Evolutionary conservation across 106 monocot species (phyloP).

Genomic region (Narthecium ossifragum): DNA sequence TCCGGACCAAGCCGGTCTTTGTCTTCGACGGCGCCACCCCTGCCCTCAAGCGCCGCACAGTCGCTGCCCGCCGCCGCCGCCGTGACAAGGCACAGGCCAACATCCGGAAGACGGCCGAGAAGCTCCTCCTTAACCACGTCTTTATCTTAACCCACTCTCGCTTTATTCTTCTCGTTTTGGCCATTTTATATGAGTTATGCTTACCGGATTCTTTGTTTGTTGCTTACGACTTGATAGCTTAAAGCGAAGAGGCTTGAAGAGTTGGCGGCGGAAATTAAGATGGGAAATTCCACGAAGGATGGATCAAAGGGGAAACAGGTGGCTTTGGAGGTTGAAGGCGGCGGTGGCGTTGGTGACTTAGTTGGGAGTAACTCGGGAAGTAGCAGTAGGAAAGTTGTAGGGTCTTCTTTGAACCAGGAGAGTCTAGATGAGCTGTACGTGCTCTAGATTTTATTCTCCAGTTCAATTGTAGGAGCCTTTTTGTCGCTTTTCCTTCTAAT

Average conservation of each 20-base stretch:
- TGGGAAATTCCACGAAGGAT: slow-evolving; percentile 14
- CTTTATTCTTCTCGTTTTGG: neutral
- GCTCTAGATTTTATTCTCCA: neutral
- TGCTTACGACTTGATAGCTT: slow-evolving; percentile 29
- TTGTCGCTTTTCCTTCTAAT: neutral
- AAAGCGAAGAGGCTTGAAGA: slow-evolving; percentile 83
- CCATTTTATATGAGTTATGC: too few relatives aligned
- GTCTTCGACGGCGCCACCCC: slow-evolving; percentile 98
- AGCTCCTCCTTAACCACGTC: slow-evolving; percentile 85
- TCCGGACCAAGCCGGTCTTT: slow-evolving; percentile 86
- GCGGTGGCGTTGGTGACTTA: too few relatives aligned
- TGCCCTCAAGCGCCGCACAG: slow-evolving; percentile 80
- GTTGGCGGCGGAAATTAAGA: slow-evolving; percentile 70
- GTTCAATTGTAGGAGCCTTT: neutral
- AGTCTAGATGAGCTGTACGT: slow-evolving; percentile 67
- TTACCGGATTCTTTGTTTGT: neutral
- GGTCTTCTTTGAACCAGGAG: slow-evolving; percentile 26
- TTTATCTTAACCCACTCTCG: neutral
- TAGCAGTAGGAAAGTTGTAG: neutral
- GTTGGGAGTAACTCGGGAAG: neutral
- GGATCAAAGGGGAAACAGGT: slow-evolving; percentile 40
- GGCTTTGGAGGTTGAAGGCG: neutral
- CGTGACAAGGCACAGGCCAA: slow-evolving; percentile 84
- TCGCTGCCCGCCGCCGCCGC: slow-evolving; percentile 74
- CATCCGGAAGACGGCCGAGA: slow-evolving; percentile 97